Evolutionary conservation across 371 early-diverging fungal species (phyloP).

Genomic region (Haplosporangium sp.): DNA sequence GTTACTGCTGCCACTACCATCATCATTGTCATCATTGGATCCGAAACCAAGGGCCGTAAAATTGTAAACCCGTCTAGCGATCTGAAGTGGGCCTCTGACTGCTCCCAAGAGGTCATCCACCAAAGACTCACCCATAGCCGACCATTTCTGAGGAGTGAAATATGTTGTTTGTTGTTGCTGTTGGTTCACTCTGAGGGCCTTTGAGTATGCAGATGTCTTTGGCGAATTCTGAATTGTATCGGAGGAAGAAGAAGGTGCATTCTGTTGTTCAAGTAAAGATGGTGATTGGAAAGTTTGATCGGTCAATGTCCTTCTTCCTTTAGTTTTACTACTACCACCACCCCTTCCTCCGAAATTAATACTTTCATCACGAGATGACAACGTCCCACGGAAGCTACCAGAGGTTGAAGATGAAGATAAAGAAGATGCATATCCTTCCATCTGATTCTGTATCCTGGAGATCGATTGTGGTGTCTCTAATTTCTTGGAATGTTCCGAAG

Average conservation of each 20-base stretch:
- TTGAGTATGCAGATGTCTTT: conserved; percentile 11
- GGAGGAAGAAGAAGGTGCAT: conserved; percentile 1
- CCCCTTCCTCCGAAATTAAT: background rate
- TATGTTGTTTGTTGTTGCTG: background rate
- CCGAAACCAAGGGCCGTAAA: conserved; percentile 33
- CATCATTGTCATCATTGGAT: background rate
- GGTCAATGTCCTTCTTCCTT: conserved; percentile 18
- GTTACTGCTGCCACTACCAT: background rate
- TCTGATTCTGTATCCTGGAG: conserved; percentile 31
- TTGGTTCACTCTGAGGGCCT: conserved; percentile 16
- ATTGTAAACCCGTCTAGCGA: conserved; percentile 48
- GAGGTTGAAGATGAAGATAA: conserved; percentile 19
- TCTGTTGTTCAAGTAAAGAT: background rate
- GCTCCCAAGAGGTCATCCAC: conserved; percentile 52
- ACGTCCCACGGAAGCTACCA: conserved; percentile 12
- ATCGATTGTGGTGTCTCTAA: conserved; percentile 54
- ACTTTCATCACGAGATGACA: background rate
- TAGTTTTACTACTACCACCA: background rate
- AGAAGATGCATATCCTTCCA: conserved; percentile 11
- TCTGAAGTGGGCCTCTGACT: conserved; percentile 45
- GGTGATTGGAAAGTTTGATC: conserved; percentile 42
- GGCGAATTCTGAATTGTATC: background rate
- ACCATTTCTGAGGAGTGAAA: conserved; percentile 37
- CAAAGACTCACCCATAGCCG: conserved; percentile 47
- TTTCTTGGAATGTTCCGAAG: conserved; percentile 42